A percentile compares a stretch with the other conserved stretches of the same genome.
These are phyloP conservation scores for Lepidium campestre DNA, from an alignment of 441 rosid genomes.

Conservation along the genomic window DNA sequence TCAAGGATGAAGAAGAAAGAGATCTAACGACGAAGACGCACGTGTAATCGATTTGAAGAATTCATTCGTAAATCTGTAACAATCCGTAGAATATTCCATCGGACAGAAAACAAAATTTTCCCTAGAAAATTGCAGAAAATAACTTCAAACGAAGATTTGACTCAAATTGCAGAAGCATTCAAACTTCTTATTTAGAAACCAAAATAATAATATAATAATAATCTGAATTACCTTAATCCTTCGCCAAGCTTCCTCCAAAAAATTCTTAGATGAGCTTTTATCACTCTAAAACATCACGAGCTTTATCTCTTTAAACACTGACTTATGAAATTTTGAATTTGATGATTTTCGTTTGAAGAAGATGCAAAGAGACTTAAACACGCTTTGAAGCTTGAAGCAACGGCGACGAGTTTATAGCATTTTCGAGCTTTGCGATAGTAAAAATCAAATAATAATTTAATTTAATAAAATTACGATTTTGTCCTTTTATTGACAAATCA, in stretches of 20 bases:
- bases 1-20: conserved; percentile 1
- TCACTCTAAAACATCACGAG: background rate
- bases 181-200: background rate
- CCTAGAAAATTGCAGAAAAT: background rate
- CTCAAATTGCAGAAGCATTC: background rate
- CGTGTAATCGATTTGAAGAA: background rate
- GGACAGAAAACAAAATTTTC: background rate
- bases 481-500: background rate
- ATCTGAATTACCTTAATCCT: background rate
- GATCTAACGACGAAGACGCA: conserved; percentile 19
- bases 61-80: conserved; percentile 5
- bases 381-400: conserved; percentile 12
- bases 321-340: background rate
- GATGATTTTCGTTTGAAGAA: conserved; percentile 6
- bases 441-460: no score
- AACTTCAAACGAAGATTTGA: conserved; percentile 16
- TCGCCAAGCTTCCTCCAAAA: background rate
- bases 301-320: background rate
- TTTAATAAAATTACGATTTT: background rate
- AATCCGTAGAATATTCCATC: conserved; percentile 4
- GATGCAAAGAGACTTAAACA: conserved; percentile 12
- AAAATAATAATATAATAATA: background rate
- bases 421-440: background rate
- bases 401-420: conserved; percentile 29
- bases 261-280: background rate